Evolutionary conservation across 1,139 yeast species (phyloP), one percentile per base, ranked within the genome.

Genomic region (Blastobotrys indianensis): DNA sequence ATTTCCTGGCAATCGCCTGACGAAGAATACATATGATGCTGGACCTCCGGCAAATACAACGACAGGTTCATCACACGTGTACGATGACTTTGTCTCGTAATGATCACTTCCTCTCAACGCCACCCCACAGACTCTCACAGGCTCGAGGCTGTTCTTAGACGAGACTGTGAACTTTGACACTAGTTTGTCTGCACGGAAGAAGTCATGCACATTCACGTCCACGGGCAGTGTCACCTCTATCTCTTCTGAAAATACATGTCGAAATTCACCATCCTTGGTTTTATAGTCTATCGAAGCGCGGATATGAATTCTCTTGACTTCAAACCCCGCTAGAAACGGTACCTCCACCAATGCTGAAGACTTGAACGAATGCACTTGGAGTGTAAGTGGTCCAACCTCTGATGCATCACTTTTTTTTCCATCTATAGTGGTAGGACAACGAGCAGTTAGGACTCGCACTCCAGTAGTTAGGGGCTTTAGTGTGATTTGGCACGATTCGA

Each of bases 141-240:
- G 94, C 10, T 64, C 60, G 9, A 65, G 66, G 0, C 72, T 54
- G 30, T 73, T 72, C 1, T 82, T 70, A 2, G 87, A 74, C 9
- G 87, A 82, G 38, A 85, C 71, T 17, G 82, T 78, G 57, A 82
- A 85, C 53, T 79, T 80, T 2, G 90, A 80, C 54, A 76, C 82
- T 1, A 85, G 67, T 43, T 70, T 69, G 7, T 73, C 64, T 1
- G 74, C 60, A 48, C 76, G 76, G 66, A 84, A 84, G 11, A 80
- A 78, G 60, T 85, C 94, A 56, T 83, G 90, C 1, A 85, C 94
- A 2, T 85, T 77, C 1, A 85, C 90, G 0, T 88, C 81, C 32
- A 85, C 67, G 1, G 79, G 68, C 4, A 79, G 73, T 3, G 56
- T 48, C 11, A 57, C 51, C 28, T 58, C 58, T 1, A 60, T 48